These are phyloP conservation scores for Sordaria brevicollis DNA, from an alignment of 495 filamentous ascomycete genomes.

Conservation along the genomic window DNA sequence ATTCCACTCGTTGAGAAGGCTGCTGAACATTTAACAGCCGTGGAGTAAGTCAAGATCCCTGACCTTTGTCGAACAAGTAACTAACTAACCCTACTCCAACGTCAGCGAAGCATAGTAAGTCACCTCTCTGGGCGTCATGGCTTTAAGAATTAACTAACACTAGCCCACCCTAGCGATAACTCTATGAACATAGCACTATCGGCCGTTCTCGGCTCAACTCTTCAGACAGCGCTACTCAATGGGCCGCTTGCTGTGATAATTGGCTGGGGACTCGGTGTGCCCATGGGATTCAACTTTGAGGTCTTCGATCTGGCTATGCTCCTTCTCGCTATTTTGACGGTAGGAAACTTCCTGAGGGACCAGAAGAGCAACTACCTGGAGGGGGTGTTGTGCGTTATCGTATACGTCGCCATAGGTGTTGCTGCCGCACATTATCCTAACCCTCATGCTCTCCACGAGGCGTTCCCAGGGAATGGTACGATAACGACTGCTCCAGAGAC, in stretches of 20 bases:
- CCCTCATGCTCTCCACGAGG: slow-evolving; percentile 16
- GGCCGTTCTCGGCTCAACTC: slow-evolving; percentile 77
- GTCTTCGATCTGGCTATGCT: slow-evolving; percentile 80
- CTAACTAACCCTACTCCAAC: no score
- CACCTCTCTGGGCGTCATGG: no score
- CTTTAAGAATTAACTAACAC: no score
- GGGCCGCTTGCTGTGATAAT: slow-evolving; percentile 75
- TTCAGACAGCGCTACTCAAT: slow-evolving; percentile 87
- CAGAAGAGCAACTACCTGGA: slow-evolving; percentile 75
- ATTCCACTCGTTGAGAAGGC: slow-evolving; percentile 85
- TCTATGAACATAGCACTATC: slow-evolving; percentile 86
- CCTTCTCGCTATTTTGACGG: slow-evolving; percentile 78
- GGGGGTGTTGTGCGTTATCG: slow-evolving; percentile 62
- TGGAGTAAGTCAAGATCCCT: no score
- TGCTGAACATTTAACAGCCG: slow-evolving; percentile 78
- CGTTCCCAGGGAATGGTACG: not conserved
- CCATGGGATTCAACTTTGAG: slow-evolving; percentile 78
- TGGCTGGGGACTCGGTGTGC: slow-evolving; percentile 64
- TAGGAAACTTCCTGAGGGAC: slow-evolving; percentile 71
- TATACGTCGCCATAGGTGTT: slow-evolving; percentile 55
- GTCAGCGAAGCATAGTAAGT: no score
- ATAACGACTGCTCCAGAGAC: not conserved
- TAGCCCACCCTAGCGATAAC: no score
- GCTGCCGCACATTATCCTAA: slow-evolving; percentile 54
- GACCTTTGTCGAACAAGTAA: no score